These are phyloP conservation scores for Adansonia rubrostipa DNA, from an alignment of 441 rosid genomes.

Conservation along the genomic window DNA sequence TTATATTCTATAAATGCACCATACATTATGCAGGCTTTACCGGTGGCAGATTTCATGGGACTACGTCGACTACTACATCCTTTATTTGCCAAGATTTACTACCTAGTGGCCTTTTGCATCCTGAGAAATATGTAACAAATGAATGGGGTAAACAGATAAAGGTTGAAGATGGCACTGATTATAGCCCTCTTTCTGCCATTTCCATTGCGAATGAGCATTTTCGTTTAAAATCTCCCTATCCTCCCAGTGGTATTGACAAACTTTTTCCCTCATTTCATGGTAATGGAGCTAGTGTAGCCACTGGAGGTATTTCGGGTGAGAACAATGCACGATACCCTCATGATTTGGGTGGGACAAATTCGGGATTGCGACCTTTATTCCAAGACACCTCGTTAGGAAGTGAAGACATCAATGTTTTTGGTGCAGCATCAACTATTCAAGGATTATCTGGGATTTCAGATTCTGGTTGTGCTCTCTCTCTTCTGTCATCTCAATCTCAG, in stretches of 20 bases:
- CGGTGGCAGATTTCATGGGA: constrained; percentile 38
- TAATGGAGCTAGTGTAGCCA: constrained; percentile 25
- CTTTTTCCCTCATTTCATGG: constrained; percentile 33
- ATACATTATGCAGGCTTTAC: constrained; percentile 34
- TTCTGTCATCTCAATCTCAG: constrained; percentile 69
- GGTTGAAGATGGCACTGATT: constrained; percentile 41
- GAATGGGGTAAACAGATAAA: constrained; percentile 44
- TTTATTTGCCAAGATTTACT: constrained; percentile 54
- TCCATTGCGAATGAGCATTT: constrained; percentile 36
- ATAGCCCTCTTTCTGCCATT: constrained; percentile 38
- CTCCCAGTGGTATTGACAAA: constrained; percentile 39
- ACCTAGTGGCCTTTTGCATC: constrained; percentile 35
- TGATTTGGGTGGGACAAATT: constrained; percentile 37
- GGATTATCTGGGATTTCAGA: constrained; percentile 48
- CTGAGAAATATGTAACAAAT: constrained; percentile 41
- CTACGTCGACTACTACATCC: constrained; percentile 40
- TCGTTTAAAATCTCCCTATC: constrained; percentile 37
- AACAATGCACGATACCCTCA: constrained; percentile 33
- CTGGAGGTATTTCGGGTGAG: constrained; percentile 35
- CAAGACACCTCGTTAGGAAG: constrained; percentile 36
- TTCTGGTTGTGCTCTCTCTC: constrained; percentile 72
- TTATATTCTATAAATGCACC: not conserved
- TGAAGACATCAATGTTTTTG: constrained; percentile 39
- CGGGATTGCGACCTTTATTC: constrained; percentile 38
- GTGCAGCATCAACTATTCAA: constrained; percentile 45